Evolutionary conservation across 106 monocot species (phyloP).

Genomic region (Gastrodia elata): DNA sequence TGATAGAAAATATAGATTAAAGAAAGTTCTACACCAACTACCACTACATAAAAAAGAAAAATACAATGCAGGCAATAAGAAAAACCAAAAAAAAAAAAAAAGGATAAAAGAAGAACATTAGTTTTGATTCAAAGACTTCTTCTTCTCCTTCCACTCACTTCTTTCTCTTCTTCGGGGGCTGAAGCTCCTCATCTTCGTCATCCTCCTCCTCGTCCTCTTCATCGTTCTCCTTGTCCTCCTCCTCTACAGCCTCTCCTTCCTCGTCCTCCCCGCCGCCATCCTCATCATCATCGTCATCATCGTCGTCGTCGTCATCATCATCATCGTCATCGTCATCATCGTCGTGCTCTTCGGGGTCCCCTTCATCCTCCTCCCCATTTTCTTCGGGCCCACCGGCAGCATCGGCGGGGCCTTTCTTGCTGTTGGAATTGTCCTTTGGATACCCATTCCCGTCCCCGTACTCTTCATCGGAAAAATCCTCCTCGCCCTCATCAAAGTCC

Average conservation of each 20-base stretch:
- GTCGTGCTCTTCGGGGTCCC: slow-evolving; percentile 1
- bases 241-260: not conserved
- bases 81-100: not conserved
- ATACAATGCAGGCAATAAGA: not conserved
- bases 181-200: slow-evolving; percentile 8
- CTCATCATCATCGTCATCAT: not conserved
- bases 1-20: not conserved
- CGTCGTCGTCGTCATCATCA: slow-evolving; percentile 2
- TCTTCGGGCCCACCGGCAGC: not conserved
- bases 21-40: not conserved
- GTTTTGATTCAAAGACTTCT: not conserved
- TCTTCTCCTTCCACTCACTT: not conserved
- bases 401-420: not conserved
- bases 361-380: slow-evolving; percentile 7
- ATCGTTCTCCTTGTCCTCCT: slow-evolving; percentile 4
- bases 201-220: slow-evolving; percentile 8
- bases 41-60: not conserved
- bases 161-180: slow-evolving; percentile 8
- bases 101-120: not conserved
- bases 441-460: slow-evolving; percentile 5
- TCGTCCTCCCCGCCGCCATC: not conserved
- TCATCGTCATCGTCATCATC: slow-evolving; percentile 2
- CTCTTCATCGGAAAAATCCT: not conserved
- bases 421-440: not conserved
- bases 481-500: slow-evolving; percentile 1